Evolutionary conservation across 2,329 filamentous ascomycete species (phyloP).

Genomic region (Neofusicoccum ribis): DNA sequence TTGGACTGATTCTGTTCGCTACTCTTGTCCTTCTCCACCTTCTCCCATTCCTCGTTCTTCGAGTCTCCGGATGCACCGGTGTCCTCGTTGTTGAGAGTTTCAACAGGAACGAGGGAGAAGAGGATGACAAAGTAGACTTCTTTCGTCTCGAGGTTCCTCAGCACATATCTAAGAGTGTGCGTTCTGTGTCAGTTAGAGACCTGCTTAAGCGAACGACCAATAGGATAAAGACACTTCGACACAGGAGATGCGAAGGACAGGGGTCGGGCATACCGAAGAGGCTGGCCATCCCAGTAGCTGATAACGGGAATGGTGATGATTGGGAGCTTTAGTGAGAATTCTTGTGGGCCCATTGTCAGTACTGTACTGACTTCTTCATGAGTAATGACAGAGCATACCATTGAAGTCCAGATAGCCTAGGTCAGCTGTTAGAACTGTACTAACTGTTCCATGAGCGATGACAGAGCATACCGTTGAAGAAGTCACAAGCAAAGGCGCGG

Average conservation of each 20-base stretch:
- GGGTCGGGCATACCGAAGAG: constrained; percentile 62
- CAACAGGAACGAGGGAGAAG: constrained; percentile 73
- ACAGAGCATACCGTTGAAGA: constrained; percentile 69
- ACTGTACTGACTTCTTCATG: not conserved
- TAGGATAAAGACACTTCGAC: not conserved
- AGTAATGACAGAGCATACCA: constrained; percentile 41
- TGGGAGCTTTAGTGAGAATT: constrained; percentile 70
- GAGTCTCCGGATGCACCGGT: not conserved
- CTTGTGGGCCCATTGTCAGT: constrained; percentile 32
- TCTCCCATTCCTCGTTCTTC: not conserved
- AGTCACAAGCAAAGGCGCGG: constrained; percentile 65
- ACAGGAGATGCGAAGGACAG: not conserved
- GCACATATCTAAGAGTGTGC: constrained; percentile 85
- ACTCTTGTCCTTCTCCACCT: constrained; percentile 1
- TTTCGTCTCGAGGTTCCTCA: constrained; percentile 75
- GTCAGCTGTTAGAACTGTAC: not conserved
- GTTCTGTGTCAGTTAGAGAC: constrained; percentile 56
- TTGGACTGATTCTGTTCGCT: not conserved
- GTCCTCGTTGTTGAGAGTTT: constrained; percentile 33
- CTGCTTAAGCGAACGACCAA: not conserved
- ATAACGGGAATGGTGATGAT: constrained; percentile 73
- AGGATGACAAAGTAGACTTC: constrained; percentile 78
- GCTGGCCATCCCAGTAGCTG: constrained; percentile 78
- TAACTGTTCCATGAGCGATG: not conserved
- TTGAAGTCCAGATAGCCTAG: constrained; percentile 79